Conservation (phyloP, 345 rosid species). For the Citrus sp. region DNA sequence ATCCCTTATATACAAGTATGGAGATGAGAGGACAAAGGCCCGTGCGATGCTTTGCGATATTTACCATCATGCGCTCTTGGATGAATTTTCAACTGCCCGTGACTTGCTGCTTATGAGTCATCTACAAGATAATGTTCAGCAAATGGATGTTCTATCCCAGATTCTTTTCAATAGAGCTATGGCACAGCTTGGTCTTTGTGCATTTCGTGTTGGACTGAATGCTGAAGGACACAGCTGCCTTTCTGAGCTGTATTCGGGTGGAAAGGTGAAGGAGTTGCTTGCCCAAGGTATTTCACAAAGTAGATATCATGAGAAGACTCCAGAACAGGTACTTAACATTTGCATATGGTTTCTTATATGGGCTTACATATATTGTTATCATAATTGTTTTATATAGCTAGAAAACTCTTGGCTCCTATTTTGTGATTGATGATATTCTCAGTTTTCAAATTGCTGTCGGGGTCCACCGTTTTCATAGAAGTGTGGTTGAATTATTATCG, state of each 20-base stretch:
- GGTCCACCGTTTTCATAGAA: neutral
- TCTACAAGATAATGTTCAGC: constrained; percentile 84
- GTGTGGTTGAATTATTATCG: neutral
- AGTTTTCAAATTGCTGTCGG: neutral
- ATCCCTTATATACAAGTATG: constrained; percentile 78
- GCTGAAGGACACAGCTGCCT: constrained; percentile 86
- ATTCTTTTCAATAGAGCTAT: constrained; percentile 91
- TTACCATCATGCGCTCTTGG: constrained; percentile 81
- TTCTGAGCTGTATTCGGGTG: constrained; percentile 86
- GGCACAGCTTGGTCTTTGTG: constrained; percentile 98
- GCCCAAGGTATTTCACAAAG: constrained; percentile 97
- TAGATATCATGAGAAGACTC: constrained; percentile 94
- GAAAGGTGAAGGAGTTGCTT: constrained; percentile 88
- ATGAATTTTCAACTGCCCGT: constrained; percentile 70
- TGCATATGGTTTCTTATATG: neutral
- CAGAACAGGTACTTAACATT: constrained; percentile 63
- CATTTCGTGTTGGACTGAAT: constrained; percentile 75
- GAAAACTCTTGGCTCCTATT: neutral
- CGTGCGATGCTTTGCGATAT: constrained; percentile 98
- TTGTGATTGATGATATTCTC: neutral
- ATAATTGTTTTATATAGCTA: neutral
- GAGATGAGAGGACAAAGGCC: constrained; percentile 97
- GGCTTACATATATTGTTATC: neutral
- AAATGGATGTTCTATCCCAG: constrained; percentile 88
- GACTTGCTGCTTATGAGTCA: constrained; percentile 94